Evolutionary conservation across 2,329 filamentous ascomycete genomes (phyloP), one percentile per base, ranked within the genome.

Genomic region (Colletotrichum sidae): DNA sequence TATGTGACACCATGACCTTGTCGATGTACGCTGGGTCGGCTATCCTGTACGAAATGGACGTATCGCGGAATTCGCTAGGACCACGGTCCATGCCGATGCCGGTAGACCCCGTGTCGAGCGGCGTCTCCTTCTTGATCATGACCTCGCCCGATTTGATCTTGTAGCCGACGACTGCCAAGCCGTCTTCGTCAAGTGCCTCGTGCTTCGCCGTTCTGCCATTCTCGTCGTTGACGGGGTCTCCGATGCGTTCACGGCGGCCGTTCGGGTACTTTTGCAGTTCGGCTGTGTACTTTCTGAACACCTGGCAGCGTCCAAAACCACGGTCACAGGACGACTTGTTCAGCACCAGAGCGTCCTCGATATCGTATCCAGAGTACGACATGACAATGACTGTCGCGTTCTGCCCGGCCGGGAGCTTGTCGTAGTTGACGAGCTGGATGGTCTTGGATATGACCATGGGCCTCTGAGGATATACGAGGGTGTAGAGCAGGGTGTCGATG

Each of bases 331-430:
- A 97, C 9, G 94, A 94, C 81, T 97, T 98, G 83, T 99, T 99
- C 67, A 99, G 78, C 2, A 99, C 95, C 15, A 99, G 85, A 9
- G 96, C 96, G 84, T 99, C 96, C 83, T 99, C 96, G 71, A 99
- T 99, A 88, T 99, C 96, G 79, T 99, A 99, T 33, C 96, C 96
- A 10, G 95, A 98, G 79, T 96, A 99, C 53, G 94, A 98, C 96
- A 99, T 99, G 80, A 99, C 96, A 6, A 97, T 96, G 34, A 99
- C 96, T 1, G 93, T 97, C 5, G 96, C 96, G 68, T 97, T 98
- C 75, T 99, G 96, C 0, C 96, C 96, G 6, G 96, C 96, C 0
- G 96, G 96, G 12, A 99, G 89, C 76, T 97, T 97, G 79, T 99
- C 96, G 75, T 98, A 99, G 71, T 97, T 94, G 70, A 97, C 93